Evolutionary conservation across 345 rosid genomes (phyloP).

Genomic region (Salix udensis): DNA sequence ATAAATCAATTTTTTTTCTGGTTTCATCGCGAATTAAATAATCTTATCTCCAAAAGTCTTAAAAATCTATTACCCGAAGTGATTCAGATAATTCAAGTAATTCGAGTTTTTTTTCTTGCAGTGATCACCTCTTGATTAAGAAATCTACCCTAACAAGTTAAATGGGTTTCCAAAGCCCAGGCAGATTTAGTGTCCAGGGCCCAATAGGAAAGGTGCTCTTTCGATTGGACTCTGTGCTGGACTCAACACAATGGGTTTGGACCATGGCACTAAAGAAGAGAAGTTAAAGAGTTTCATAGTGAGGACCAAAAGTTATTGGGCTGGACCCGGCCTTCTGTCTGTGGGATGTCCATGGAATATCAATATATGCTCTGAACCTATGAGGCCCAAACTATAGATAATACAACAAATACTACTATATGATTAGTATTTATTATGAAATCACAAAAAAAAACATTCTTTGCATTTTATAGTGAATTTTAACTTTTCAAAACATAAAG

Average conservation of each 20-base stretch:
- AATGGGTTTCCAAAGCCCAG: not conserved
- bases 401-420: not conserved
- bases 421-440: too few species aligned
- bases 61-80: too few species aligned
- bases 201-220: not conserved
- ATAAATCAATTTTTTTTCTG: too few species aligned
- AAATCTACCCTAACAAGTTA: not conserved
- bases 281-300: not conserved
- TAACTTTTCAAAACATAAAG: too few species aligned
- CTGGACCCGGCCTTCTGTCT: not conserved
- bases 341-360: not conserved
- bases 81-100: too few species aligned
- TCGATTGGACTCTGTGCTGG: not conserved
- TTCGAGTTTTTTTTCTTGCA: too few species aligned
- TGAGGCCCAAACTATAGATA: not conserved
- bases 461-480: too few species aligned
- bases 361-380: not conserved
- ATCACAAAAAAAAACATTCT: too few species aligned
- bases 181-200: not conserved
- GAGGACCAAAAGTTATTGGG: not conserved
- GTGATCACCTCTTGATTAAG: not conserved
- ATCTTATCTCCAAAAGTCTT: too few species aligned
- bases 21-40: too few species aligned
- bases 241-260: too few species aligned
- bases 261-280: not conserved